Evolutionary conservation across 495 filamentous ascomycete species (phyloP).

Genomic region (Hypoxylon rickii): DNA sequence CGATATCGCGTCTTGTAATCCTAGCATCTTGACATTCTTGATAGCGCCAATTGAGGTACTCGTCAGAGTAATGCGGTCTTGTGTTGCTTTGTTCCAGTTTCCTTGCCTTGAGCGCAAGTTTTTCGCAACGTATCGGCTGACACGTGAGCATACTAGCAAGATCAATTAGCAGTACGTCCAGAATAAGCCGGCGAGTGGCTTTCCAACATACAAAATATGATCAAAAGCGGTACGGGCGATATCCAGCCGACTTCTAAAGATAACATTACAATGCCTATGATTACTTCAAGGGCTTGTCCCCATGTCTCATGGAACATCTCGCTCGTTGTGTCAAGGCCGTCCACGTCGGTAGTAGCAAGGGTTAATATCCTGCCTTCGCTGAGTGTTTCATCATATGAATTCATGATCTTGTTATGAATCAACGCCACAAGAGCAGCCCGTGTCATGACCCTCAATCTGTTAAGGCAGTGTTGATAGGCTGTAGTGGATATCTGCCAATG

Average conservation of each 20-base stretch:
- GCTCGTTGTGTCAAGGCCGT: constrained; percentile 32
- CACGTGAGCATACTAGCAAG: constrained; percentile 42
- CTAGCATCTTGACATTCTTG: constrained; percentile 68
- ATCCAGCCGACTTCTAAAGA: constrained; percentile 60
- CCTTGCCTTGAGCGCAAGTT: constrained; percentile 52
- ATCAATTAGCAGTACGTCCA: background rate
- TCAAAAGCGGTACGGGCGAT: constrained; percentile 58
- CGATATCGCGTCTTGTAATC: constrained; percentile 50
- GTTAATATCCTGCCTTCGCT: constrained; percentile 60
- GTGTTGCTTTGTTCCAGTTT: constrained; percentile 57
- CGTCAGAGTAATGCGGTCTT: constrained; percentile 57
- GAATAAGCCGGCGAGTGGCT: background rate
- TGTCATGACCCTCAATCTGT: constrained; percentile 63
- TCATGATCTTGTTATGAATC: constrained; percentile 60
- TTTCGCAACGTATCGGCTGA: constrained; percentile 52
- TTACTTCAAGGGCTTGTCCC: constrained; percentile 62
- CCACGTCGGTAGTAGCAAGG: constrained; percentile 60
- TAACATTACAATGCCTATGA: constrained; percentile 62
- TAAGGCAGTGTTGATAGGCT: constrained; percentile 60
- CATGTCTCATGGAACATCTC: constrained; percentile 49
- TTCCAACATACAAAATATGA: constrained; percentile 54
- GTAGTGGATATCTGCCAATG: constrained; percentile 52
- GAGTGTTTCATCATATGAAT: constrained; percentile 45
- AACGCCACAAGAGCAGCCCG: constrained; percentile 61
- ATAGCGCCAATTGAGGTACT: constrained; percentile 58